Evolutionary conservation across 1,139 yeast genomes (phyloP).

Genomic region (Diutina siamensis): DNA sequence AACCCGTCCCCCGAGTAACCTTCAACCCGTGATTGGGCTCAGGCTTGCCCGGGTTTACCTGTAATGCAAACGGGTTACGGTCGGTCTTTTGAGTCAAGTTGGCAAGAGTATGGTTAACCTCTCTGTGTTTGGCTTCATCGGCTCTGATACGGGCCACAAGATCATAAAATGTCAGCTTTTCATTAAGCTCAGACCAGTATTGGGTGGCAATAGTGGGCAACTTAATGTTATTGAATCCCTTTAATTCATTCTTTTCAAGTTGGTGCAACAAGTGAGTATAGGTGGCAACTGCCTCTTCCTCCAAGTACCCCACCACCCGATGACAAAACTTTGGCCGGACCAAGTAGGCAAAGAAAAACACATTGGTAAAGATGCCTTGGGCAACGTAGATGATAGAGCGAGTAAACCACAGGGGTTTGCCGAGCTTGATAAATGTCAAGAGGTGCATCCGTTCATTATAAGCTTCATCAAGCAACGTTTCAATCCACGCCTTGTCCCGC

Average conservation of each 20-base stretch:
- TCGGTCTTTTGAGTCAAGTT: slow-evolving; percentile 43
- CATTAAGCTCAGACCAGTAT: slow-evolving; percentile 47
- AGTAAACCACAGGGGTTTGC: slow-evolving; percentile 54
- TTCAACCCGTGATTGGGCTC: slow-evolving; percentile 48
- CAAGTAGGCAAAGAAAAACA: slow-evolving; percentile 52
- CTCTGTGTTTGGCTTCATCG: slow-evolving; percentile 69
- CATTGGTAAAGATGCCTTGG: slow-evolving; percentile 62
- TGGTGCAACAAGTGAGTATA: slow-evolving; percentile 50
- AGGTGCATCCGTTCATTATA: slow-evolving; percentile 74
- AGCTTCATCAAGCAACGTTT: slow-evolving; percentile 64
- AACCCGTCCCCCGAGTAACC: slow-evolving; percentile 39
- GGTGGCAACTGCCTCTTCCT: slow-evolving; percentile 69
- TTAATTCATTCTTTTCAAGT: slow-evolving; percentile 43
- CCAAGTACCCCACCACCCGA: slow-evolving; percentile 68
- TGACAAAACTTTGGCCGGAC: slow-evolving; percentile 57
- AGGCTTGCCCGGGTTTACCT: slow-evolving; percentile 25
- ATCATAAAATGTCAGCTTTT: slow-evolving; percentile 45
- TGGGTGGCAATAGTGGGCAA: slow-evolving; percentile 50
- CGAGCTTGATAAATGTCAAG: slow-evolving; percentile 55
- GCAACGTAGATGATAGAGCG: slow-evolving; percentile 46
- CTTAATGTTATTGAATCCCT: slow-evolving; percentile 30
- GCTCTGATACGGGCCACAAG: slow-evolving; percentile 62
- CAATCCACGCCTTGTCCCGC: slow-evolving; percentile 70
- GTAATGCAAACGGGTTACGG: slow-evolving; percentile 59
- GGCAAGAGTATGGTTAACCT: slow-evolving; percentile 68